Conservation (phyloP, 257 asterid species). For the Solanum piurae region DNA sequence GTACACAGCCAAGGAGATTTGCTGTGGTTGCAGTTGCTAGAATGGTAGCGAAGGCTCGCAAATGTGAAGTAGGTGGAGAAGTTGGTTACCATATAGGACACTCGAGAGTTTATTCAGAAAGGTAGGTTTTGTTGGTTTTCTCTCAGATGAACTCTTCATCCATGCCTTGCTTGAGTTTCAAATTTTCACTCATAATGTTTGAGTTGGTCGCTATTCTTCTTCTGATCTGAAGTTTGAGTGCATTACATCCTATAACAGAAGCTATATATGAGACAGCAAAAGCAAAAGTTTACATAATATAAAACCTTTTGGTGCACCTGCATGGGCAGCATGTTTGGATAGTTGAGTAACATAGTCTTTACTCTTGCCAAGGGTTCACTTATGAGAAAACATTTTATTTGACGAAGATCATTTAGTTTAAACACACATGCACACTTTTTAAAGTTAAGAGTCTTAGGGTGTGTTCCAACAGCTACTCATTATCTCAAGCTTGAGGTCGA, state of each 20-base stretch:
- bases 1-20: slow-evolving; percentile 97
- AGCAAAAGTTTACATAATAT: not conserved
- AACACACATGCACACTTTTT: not conserved
- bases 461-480: not conserved
- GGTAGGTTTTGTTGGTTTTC: slow-evolving; percentile 24
- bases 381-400: not conserved
- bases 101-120: slow-evolving; percentile 62
- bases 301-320: not conserved
- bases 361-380: not conserved
- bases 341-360: not conserved
- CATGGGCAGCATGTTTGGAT: not conserved
- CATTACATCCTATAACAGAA: not conserved
- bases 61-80: slow-evolving; percentile 86
- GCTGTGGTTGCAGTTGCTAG: slow-evolving; percentile 97
- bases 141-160: not conserved
- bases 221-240: not conserved
- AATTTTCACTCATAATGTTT: not conserved
- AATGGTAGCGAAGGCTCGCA: slow-evolving; percentile 86
- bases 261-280: not conserved
- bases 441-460: not conserved
- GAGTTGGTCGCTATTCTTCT: not conserved
- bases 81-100: slow-evolving; percentile 98
- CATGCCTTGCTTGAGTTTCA: not conserved
- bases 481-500: not conserved
- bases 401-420: not conserved